Percentiles rank a stretch among this genome's conserved stretches.
Evolutionary conservation across 2,329 filamentous ascomycete species (phyloP).

Genomic region (Xylaria sp.): DNA sequence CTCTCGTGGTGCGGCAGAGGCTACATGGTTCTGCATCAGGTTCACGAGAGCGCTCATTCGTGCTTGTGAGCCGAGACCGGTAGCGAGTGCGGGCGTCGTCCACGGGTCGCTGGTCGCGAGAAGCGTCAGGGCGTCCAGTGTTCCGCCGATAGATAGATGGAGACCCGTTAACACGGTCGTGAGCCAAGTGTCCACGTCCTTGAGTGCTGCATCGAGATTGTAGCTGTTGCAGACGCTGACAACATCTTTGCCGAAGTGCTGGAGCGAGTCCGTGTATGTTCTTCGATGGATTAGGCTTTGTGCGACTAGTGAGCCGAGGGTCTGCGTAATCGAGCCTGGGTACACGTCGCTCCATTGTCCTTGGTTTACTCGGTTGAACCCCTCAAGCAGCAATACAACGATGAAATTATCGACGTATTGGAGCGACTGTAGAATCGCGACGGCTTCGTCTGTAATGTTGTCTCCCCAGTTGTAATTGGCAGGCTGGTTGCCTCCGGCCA

Average conservation of each 20-base stretch:
- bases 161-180: constrained; percentile 43
- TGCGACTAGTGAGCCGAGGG: constrained; percentile 49
- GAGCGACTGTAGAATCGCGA: constrained; percentile 45
- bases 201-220: constrained; percentile 34
- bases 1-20: constrained; percentile 50
- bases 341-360: constrained; percentile 50
- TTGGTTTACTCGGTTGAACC: constrained; percentile 44
- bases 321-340: constrained; percentile 49
- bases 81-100: constrained; percentile 49
- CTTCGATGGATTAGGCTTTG: constrained; percentile 52
- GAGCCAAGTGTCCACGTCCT: constrained; percentile 47
- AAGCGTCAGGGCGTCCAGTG: constrained; percentile 46
- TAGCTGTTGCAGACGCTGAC: constrained; percentile 45
- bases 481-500: constrained; percentile 51
- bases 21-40: constrained; percentile 53
- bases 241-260: constrained; percentile 48
- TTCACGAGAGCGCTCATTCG: constrained; percentile 52
- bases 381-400: constrained; percentile 48
- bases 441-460: constrained; percentile 46
- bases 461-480: constrained; percentile 50
- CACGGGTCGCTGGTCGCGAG: constrained; percentile 50
- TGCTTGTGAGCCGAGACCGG: constrained; percentile 50
- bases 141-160: constrained; percentile 48
- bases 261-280: constrained; percentile 50
- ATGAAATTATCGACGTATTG: constrained; percentile 51